Base-by-base conservation (phyloP, 495 filamentous ascomycete genomes). In the Astrothelium macrocarpum region DNA sequence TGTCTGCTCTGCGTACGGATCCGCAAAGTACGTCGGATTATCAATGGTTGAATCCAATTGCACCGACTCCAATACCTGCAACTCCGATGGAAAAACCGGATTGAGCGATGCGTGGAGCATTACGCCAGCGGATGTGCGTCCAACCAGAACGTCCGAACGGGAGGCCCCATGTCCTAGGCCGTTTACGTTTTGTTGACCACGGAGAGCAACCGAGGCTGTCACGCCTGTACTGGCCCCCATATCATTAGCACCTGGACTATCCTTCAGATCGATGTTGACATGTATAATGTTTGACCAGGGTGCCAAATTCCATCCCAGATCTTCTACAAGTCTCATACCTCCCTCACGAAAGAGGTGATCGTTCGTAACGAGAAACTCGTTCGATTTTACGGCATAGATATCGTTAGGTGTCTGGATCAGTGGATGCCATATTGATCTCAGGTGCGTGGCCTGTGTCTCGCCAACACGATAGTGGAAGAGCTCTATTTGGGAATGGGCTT, bases 21-120 rank as follows among this genome's bases (percentile, higher is more conserved):
- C 84, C 9, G 56, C 53, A 60, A 62, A 87, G 67, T 81, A 87
- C 60, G 70, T 78, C 0, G 82, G 83, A 62, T 86, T 87, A 70
- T 87, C 84, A 36, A 82, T 75, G 20, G 79, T 64, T 25, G 71
- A 74, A 28, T 78, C 75, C 1, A 84, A 61, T 2, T 70, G 62
- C 39, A 84, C 60, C 1, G 71, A 67, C 2, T 82, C 78, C 3
- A 71, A 62, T 10, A 85, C 59, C 45, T 49, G 45, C n/a, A 49
- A 18, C 0, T 73, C 71, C 1, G 73, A 77, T 42, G 70, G 68
- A 14, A 74, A 72, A 39, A 64, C 62, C 4, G 56, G 59, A 11
- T 66, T 53, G 10, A 64, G 56, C 45, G 65, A 61, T 4, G 75
- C 73, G 0, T 75, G 69, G 20, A 71, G 72, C 31, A 78, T 59